phyloP scores from a whole-genome alignment of 2,329 filamentous ascomycete species.

The Alternaria metachromatica region DNA sequence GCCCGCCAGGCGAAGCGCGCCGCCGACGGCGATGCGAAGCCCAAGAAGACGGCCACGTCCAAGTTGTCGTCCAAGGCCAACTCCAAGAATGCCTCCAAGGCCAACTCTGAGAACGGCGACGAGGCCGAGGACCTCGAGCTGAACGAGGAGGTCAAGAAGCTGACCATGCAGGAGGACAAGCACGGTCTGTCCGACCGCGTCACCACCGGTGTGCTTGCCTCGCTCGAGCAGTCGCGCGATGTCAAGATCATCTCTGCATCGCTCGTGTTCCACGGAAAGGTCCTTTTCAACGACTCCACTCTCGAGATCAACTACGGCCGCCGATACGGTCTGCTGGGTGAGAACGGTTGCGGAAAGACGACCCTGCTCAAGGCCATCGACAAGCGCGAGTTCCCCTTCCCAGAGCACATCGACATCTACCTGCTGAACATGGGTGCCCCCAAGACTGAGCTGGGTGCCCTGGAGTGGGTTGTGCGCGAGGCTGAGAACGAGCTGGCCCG shows the following conservation, averaged over 20 bases:
- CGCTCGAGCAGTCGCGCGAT: conserved; percentile 83
- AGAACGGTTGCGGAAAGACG: conserved; percentile 99
- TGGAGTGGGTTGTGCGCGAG: conserved; percentile 97
- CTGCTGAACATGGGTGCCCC: conserved; percentile 96
- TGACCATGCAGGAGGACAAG: conserved; percentile 93
- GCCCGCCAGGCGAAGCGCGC: conserved; percentile 71
- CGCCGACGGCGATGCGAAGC: conserved; percentile 66
- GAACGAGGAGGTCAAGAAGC: conserved; percentile 81
- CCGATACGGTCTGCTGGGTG: conserved; percentile 91
- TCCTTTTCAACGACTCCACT: conserved; percentile 91
- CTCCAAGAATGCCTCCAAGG: conserved; percentile 67
- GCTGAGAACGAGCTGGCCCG: conserved; percentile 91
- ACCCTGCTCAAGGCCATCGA: conserved; percentile 96
- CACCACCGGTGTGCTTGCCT: conserved; percentile 94
- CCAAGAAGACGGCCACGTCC: conserved; percentile 76
- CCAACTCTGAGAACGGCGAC: conserved; percentile 74
- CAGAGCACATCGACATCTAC: conserved; percentile 97
- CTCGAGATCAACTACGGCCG: conserved; percentile 92
- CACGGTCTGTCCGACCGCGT: conserved; percentile 96
- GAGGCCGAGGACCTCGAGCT: conserved; percentile 70
- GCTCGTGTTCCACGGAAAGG: conserved; percentile 96
- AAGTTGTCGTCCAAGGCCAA: conserved; percentile 73
- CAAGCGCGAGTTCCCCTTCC: conserved; percentile 92
- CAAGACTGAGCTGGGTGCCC: conserved; percentile 83
- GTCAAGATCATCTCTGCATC: conserved; percentile 95